These are phyloP conservation scores for Chrysanthemum makinoi DNA, from an alignment of 129 eudicot species.

Conservation along the genomic window DNA sequence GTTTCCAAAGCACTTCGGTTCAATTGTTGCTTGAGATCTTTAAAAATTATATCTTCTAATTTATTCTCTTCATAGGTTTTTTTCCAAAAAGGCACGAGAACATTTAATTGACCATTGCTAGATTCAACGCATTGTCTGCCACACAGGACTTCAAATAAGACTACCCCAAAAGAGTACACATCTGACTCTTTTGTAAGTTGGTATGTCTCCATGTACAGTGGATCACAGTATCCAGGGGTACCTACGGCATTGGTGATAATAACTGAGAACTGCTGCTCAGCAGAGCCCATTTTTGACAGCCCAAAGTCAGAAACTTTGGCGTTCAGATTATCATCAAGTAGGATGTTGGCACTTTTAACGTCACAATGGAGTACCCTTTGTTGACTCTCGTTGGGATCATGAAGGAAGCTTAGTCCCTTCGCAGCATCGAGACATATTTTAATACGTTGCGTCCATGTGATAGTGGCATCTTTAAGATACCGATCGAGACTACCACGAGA, in stretches of 20 bases:
- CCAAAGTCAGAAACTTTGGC: too few relatives aligned
- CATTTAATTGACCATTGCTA: not conserved
- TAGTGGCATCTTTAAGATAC: too few relatives aligned
- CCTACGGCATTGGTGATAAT: not conserved
- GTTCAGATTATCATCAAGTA: too few relatives aligned
- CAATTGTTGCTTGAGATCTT: not conserved
- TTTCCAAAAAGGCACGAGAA: not conserved
- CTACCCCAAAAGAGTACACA: slow-evolving; percentile 1
- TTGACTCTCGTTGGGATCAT: not conserved
- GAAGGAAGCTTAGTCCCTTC: not conserved
- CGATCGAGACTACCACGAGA: not conserved
- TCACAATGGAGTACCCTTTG: too few relatives aligned
- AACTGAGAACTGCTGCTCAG: not conserved
- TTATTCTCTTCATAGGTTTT: not conserved
- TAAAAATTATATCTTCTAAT: not conserved
- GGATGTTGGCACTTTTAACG: not conserved
- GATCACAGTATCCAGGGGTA: not conserved
- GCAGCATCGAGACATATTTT: not conserved
- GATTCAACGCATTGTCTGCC: not conserved
- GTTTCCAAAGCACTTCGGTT: too few relatives aligned
- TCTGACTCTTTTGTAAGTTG: not conserved
- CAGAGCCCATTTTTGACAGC: not conserved
- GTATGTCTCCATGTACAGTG: not conserved
- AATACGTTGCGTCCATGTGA: not conserved
- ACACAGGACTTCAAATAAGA: not conserved